Evolutionary conservation across 2,329 filamentous ascomycete species (phyloP).

Genomic region (Colletotrichum karsti): DNA sequence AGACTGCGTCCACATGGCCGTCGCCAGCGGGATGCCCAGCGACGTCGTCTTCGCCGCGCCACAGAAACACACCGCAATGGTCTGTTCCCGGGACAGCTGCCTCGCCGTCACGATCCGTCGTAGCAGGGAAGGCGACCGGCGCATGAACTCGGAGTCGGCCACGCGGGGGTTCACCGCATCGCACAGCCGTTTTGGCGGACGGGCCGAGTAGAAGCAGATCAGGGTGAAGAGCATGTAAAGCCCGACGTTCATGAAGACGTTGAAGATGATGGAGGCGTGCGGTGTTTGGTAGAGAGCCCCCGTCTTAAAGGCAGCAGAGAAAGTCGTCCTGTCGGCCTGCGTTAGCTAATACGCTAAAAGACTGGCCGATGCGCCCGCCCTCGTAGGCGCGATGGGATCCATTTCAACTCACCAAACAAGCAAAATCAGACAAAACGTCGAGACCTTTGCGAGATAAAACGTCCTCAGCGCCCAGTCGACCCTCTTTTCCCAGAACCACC

Average conservation of each 20-base stretch:
- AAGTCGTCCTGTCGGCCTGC: no score
- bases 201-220: slow-evolving; percentile 64
- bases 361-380: no score
- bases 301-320: slow-evolving; percentile 72
- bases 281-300: slow-evolving; percentile 67
- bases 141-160: slow-evolving; percentile 38
- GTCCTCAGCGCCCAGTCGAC: slow-evolving; percentile 63
- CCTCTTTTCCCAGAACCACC: slow-evolving; percentile 56
- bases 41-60: slow-evolving; percentile 78
- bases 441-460: slow-evolving; percentile 60
- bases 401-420: slow-evolving; percentile 56
- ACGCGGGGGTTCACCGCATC: slow-evolving; percentile 42
- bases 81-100: slow-evolving; percentile 66
- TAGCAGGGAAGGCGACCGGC: slow-evolving; percentile 37
- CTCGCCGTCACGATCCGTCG: slow-evolving; percentile 51
- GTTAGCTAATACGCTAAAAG: no score
- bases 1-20: slow-evolving; percentile 71
- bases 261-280: slow-evolving; percentile 69
- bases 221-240: slow-evolving; percentile 70
- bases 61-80: slow-evolving; percentile 77
- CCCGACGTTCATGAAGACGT: slow-evolving; percentile 73
- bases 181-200: slow-evolving; percentile 47
- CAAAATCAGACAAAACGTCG: slow-evolving; percentile 55
- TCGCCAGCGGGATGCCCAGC: slow-evolving; percentile 73
- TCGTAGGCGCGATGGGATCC: no score